phyloP scores from a whole-genome alignment of 192 early-diverging fungal genomes.

The Coemansia asiatica region DNA sequence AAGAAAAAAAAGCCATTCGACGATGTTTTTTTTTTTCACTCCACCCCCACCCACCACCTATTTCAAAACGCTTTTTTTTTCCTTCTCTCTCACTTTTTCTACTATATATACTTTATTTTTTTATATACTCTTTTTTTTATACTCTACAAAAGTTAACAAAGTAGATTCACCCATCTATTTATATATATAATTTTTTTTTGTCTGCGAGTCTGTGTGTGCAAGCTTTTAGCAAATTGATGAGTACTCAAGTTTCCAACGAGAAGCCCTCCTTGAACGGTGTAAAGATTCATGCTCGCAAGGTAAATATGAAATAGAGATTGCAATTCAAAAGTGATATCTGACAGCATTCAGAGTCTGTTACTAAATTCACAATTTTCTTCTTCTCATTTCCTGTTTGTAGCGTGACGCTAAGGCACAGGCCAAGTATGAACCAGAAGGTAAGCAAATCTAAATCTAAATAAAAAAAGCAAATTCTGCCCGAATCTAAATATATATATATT shows the following conservation, averaged over 20 bases:
- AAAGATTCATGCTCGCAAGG: slow-evolving; percentile 52
- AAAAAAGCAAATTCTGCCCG: background rate
- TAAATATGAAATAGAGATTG: slow-evolving; percentile 32
- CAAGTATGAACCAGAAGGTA: slow-evolving; percentile 68
- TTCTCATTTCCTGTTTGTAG: slow-evolving; percentile 17
- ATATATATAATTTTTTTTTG: background rate
- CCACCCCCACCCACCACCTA: too few relatives aligned
- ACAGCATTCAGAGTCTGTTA: background rate
- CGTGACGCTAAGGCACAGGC: slow-evolving; percentile 64
- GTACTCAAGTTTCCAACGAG: slow-evolving; percentile 50
- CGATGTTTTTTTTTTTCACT: too few relatives aligned
- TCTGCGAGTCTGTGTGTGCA: background rate
- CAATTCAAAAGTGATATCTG: background rate
- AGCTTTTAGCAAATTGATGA: slow-evolving; percentile 34
- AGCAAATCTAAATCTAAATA: slow-evolving; percentile 1
- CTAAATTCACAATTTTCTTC: background rate
- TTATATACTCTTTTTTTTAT: background rate
- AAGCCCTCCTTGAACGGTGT: slow-evolving; percentile 58
- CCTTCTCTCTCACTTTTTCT: background rate
- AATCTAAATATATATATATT: too few relatives aligned
- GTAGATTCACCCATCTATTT: background rate
- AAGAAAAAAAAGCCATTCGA: too few relatives aligned
- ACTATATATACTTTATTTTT: background rate
- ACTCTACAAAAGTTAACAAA: background rate
- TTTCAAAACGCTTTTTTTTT: slow-evolving; percentile 5